Evolutionary conservation across 2,329 filamentous ascomycete species (phyloP), one percentile per base, ranked within the genome.

Genomic region (Dothideomycetidae sp.): DNA sequence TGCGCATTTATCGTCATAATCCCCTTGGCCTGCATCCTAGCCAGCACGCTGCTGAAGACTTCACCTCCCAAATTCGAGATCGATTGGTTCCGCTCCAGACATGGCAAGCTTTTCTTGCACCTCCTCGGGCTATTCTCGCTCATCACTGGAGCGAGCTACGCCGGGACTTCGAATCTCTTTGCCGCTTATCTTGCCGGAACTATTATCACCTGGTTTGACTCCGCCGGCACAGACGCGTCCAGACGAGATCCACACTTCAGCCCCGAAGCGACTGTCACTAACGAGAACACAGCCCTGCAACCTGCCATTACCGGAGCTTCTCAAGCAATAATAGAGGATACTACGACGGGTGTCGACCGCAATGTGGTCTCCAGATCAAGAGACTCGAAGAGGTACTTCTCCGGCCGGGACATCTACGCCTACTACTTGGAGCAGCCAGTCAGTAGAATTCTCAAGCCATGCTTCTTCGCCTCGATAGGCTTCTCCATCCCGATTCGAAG

Each of bases 381-480:
- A n/a, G n/a, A n/a, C 13, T 10, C 30, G 33, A 23, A 35, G 33
- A 17, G 13, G n/a, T 10, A 32, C 12, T 32, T n/a, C 11, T 19
- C 13, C 14, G 31, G 29, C 3, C 21, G 16, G 12, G 34, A 23
- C 9, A 48, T 65, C 10, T 70, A 65, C 39, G 49, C 61, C 19
- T 46, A 44, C 15, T 67, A 64, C 44, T 67, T 62, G 44, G 50
- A 58, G 5, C 48, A 56, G 21, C 51, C 61, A 1, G 56, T 65
- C 0, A 50, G 67, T 2, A 62, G 61, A 5, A 61, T 85, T 0
- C 53, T 86, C 0, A 73, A 73, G 34, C 79, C 81, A 0, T 68
- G 83, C 40, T 85, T 86, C 57, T 86, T 86, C 49, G 79, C 68
- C 2, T 73, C 69, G 0, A 78, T 88, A 23, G 81, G 81, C 0